Evolutionary conservation across 2,329 filamentous ascomycete genomes (phyloP), one percentile per base, ranked within the genome.

Genomic region (Xylaria sp.): DNA sequence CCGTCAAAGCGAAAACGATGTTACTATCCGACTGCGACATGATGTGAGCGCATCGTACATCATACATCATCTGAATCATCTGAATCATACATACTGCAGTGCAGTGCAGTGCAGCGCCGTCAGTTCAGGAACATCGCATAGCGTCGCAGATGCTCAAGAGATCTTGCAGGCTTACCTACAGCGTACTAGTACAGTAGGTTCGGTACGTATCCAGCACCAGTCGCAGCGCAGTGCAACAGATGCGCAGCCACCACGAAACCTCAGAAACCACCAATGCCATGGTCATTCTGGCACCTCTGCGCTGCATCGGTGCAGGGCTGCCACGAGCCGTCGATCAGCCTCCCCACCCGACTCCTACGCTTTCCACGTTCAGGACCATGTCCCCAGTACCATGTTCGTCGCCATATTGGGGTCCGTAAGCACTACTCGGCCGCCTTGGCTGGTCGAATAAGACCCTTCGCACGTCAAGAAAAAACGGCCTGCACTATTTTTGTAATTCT

Each of bases 401-500:
- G 50, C 63, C 60, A 66, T 63, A 68, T 59, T 44, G 66, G 69
- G 65, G 61, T 20, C 63, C 20, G 67, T 72, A 52, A 71, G 69
- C 69, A 63, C 55, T 52, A 56, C 57, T 51, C 52, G 52, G 59
- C 55, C 28, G 54, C 10, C 68, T 66, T 62, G 57, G 63, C 55
- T 37, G 4, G 18, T 60, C 65, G 48, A 67, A 70, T 69, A 51
- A 67, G 63, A 66, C 67, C 59, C 54, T 65, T 60, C n/a, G 48
- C 52, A 48, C 62, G 66, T 61, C 48, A 18, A 64, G 66, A 64
- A 67, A 25, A 25, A 25, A 66, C 46, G 63, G 41, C 60, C 60
- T 34, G 34, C 13, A 59, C 60, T 71, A 69, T 71, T 71, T 71
- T 71, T 69, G 66, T 73, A 34, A 61, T 65, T 67, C 64, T 59